Conservation (phyloP, 345 rosid species). For the Xanthoceras sorbifolium region DNA sequence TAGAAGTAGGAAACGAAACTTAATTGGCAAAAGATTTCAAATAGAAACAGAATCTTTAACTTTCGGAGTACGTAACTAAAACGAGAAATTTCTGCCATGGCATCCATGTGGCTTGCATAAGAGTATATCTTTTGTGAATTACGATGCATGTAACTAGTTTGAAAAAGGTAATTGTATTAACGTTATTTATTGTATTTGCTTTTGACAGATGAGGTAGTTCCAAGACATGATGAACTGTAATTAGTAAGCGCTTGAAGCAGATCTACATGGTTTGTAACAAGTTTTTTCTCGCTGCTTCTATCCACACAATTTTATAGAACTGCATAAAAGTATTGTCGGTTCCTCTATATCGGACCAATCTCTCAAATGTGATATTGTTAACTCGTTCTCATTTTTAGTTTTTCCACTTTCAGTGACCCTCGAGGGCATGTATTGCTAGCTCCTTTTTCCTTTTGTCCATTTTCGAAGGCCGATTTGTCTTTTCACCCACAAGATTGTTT, state of each 20-base stretch:
- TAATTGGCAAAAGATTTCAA: not conserved
- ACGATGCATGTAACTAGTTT: not conserved
- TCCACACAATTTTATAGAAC: not conserved
- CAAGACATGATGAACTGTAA: constrained; percentile 56
- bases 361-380: not conserved
- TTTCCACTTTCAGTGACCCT: not conserved
- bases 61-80: not conserved
- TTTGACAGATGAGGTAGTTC: constrained; percentile 34
- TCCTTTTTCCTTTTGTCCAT: not conserved
- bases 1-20: not conserved
- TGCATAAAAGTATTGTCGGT: not conserved
- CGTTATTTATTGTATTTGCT: constrained; percentile 3
- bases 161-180: not conserved
- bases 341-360: not conserved
- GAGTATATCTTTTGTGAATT: not conserved
- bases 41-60: not conserved
- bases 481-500: not conserved
- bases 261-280: not conserved
- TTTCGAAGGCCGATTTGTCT: not conserved
- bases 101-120: not conserved
- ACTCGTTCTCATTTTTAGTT: not conserved
- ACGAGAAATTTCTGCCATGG: not conserved
- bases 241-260: constrained; percentile 11
- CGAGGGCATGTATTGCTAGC: no score
- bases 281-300: not conserved